These are phyloP conservation scores for Aspergillus sp. DNA, from an alignment of 2,329 filamentous ascomycete species.

Conservation along the genomic window DNA sequence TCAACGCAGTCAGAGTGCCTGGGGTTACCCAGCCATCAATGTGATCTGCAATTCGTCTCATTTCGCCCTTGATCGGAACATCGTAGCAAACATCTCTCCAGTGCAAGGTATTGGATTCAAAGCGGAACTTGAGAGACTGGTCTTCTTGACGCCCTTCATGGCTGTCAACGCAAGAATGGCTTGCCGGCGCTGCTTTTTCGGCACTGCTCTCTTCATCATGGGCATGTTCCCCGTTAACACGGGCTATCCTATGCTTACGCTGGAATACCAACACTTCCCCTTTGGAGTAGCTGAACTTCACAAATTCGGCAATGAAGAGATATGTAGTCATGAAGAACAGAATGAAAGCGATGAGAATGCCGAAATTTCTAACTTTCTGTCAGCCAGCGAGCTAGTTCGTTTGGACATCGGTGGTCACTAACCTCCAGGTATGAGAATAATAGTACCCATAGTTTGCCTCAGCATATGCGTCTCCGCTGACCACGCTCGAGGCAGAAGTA, in stretches of 20 bases:
- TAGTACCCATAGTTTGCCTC: conserved; percentile 57
- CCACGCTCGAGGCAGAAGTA: conserved; percentile 52
- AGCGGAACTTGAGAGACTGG: conserved; percentile 19
- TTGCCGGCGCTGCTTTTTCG: not conserved
- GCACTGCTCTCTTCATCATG: not conserved
- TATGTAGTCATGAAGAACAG: conserved; percentile 61
- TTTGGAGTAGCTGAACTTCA: conserved; percentile 45
- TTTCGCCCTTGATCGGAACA: conserved; percentile 72
- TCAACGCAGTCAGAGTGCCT: conserved; percentile 53
- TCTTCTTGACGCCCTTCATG: not conserved
- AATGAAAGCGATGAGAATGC: conserved; percentile 65
- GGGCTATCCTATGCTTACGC: conserved; percentile 3
- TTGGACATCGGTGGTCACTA: not conserved
- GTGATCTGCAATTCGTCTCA: conserved; percentile 59
- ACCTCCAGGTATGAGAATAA: conserved; percentile 60
- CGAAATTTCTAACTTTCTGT: conserved; percentile 54
- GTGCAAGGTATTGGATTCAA: conserved; percentile 74
- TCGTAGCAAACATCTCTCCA: conserved; percentile 81
- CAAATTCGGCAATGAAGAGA: conserved; percentile 43
- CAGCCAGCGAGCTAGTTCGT: not conserved
- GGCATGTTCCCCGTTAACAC: not conserved
- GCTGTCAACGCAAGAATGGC: not conserved
- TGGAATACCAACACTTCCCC: conserved; percentile 18
- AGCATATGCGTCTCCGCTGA: conserved; percentile 63
- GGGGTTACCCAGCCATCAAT: conserved; percentile 56